Percentiles rank a stretch among this genome's conserved stretches.
Evolutionary conservation across 2,329 filamentous ascomycete species (phyloP).

Genomic region (Neofusicoccum laricinum): DNA sequence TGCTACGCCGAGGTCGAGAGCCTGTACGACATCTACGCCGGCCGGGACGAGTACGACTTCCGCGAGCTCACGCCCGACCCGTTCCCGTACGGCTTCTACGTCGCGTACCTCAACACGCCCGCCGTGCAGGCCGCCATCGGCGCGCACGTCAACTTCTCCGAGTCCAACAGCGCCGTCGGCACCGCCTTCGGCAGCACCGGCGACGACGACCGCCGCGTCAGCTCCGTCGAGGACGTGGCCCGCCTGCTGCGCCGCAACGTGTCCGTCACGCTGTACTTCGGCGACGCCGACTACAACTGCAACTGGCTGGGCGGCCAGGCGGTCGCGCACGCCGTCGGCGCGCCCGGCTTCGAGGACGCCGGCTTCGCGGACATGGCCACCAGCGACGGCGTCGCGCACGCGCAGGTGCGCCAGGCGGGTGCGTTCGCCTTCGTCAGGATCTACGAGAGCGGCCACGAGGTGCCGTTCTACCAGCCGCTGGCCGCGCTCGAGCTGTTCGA

Average conservation of each 20-base stretch:
- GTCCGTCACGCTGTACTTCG: constrained; percentile 43
- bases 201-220: constrained; percentile 48
- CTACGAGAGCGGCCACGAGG: constrained; percentile 50
- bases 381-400: constrained; percentile 48
- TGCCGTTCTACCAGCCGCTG: constrained; percentile 55
- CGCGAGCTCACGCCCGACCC: constrained; percentile 55
- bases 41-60: constrained; percentile 60
- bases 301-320: constrained; percentile 47
- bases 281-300: constrained; percentile 50
- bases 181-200: constrained; percentile 48
- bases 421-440: constrained; percentile 51
- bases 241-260: constrained; percentile 40
- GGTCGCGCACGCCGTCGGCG: constrained; percentile 39
- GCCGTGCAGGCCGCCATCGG: constrained; percentile 57
- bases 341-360: constrained; percentile 41
- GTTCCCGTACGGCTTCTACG: constrained; percentile 56
- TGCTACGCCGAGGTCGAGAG: constrained; percentile 54
- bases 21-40: constrained; percentile 50
- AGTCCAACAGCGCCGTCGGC: constrained; percentile 42
- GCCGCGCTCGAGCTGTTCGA: constrained; percentile 50
- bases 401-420: constrained; percentile 52
- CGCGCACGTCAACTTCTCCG: constrained; percentile 58
- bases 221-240: constrained; percentile 41
- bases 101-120: constrained; percentile 57
- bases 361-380: constrained; percentile 49